Conservation (phyloP, 164 flowering plant genomes). For the Sedum album region DNA sequence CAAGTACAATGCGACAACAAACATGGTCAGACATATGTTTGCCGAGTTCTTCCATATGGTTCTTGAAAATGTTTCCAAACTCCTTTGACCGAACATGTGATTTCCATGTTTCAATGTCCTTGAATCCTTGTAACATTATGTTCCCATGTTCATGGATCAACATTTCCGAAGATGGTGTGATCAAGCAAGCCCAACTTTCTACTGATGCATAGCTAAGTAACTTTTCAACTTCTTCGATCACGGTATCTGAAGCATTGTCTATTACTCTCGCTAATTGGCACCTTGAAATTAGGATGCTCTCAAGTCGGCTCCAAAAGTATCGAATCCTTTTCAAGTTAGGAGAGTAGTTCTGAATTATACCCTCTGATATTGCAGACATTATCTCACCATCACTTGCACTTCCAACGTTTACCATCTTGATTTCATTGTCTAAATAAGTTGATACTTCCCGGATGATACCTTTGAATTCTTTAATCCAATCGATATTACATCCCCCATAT, state of each 20-base stretch:
- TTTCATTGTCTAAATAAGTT: too few species aligned
- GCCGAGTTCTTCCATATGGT: not conserved
- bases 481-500: too few species aligned
- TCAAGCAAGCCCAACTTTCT: slow-evolving; percentile 4
- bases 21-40: not conserved
- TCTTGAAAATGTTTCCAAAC: not conserved
- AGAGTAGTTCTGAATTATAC: not conserved
- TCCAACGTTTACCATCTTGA: not conserved
- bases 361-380: not conserved
- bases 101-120: not conserved
- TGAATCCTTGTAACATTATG: not conserved
- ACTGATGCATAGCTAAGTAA: not conserved
- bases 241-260: not conserved
- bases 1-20: not conserved
- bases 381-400: not conserved
- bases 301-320: not conserved
- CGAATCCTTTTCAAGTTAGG: not conserved
- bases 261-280: not conserved
- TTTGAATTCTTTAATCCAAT: too few species aligned
- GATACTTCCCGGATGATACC: too few species aligned
- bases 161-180: not conserved
- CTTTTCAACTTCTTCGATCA: not conserved
- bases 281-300: not conserved
- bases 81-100: not conserved
- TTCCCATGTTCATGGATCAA: not conserved